Conservation (phyloP, 148 eudicot species). For the Persicaria tinctoria region DNA sequence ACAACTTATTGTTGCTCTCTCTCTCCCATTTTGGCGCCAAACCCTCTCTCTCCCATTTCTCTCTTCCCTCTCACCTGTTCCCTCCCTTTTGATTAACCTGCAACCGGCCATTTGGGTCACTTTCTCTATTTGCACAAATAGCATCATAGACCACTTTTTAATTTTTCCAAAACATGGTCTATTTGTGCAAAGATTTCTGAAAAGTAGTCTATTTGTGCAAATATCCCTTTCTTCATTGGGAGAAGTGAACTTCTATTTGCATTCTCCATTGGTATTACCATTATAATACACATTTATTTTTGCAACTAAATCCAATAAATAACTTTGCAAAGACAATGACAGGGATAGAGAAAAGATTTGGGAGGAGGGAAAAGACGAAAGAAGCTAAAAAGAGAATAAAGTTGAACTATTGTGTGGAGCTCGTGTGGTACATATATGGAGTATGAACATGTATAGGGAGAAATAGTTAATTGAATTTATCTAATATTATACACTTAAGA, state of each 20-base stretch:
- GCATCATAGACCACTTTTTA: too few relatives aligned
- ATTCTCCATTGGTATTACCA: neutral
- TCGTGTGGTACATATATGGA: neutral
- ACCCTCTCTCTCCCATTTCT: too few relatives aligned
- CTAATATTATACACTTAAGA: neutral
- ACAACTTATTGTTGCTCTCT: too few relatives aligned
- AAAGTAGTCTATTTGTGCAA: too few relatives aligned
- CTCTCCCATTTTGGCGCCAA: too few relatives aligned
- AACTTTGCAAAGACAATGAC: neutral
- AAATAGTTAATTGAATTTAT: neutral
- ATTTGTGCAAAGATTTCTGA: too few relatives aligned
- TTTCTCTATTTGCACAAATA: too few relatives aligned
- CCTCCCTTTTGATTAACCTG: too few relatives aligned
- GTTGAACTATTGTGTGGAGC: neutral
- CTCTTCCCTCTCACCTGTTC: too few relatives aligned
- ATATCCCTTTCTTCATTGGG: too few relatives aligned
- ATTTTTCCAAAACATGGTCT: too few relatives aligned
- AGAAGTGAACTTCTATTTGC: neutral
- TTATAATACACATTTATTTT: neutral
- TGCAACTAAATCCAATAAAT: neutral
- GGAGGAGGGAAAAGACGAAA: neutral
- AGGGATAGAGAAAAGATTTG: neutral
- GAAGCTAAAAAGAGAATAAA: neutral
- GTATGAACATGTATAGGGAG: neutral
- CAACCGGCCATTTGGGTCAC: too few relatives aligned